Evolutionary conservation across 176 grass and related monocot genomes (phyloP).

Genomic region (Musa itinerans): DNA sequence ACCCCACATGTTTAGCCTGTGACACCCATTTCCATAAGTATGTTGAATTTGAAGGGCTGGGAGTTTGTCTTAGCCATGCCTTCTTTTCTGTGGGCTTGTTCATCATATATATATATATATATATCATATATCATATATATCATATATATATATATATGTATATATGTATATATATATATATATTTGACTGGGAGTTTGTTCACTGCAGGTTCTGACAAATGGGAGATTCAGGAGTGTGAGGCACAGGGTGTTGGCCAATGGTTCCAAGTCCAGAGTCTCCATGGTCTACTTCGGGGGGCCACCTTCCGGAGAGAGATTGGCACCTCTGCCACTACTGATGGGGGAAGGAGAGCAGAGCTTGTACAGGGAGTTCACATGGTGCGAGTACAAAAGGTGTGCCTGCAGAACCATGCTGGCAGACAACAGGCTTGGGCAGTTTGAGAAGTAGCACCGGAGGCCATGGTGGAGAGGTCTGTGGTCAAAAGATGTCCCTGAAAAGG

Average conservation of each 20-base stretch:
- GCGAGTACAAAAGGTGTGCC: constrained; percentile 7
- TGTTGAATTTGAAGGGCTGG: too few relatives aligned
- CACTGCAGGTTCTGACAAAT: constrained; percentile 12
- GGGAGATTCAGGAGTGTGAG: constrained; percentile 15
- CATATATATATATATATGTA: background rate
- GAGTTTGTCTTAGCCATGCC: too few relatives aligned
- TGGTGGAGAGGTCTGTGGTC: too few relatives aligned
- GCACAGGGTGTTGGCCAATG: constrained; percentile 5
- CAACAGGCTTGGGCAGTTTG: constrained; percentile 10
- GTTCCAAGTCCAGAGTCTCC: constrained; percentile 8
- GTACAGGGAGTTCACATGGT: constrained; percentile 17
- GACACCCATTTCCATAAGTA: too few relatives aligned
- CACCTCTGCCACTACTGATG: constrained; percentile 9
- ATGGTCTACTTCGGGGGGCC: constrained; percentile 16
- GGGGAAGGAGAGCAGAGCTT: constrained; percentile 5
- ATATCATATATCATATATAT: background rate
- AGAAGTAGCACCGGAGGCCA: background rate
- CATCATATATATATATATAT: too few relatives aligned
- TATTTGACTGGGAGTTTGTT: background rate
- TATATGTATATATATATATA: background rate
- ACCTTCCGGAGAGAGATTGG: constrained; percentile 1
- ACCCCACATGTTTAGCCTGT: too few relatives aligned
- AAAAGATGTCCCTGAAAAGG: too few relatives aligned
- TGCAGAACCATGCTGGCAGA: background rate
- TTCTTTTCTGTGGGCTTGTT: too few relatives aligned